Percentiles rank a stretch among this genome's conserved stretches.
Evolutionary conservation across 495 filamentous ascomycete genomes (phyloP).

Genomic region (Tuber microsphaerosporum): DNA sequence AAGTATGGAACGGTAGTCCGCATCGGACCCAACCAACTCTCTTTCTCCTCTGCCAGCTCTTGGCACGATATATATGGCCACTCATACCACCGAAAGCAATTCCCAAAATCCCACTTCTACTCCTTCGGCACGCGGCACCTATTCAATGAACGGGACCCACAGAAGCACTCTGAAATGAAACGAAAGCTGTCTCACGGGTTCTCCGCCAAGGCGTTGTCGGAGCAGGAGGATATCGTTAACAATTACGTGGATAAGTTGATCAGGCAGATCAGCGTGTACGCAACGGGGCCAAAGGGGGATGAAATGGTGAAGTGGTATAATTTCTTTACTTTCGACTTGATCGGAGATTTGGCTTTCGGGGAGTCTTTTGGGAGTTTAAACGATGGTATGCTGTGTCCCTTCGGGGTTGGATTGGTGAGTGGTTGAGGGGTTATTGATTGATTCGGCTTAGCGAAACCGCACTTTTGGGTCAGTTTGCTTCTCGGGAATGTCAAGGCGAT

Average conservation of each 20-base stretch:
- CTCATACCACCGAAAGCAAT: slow-evolving; percentile 23
- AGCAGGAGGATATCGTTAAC: slow-evolving; percentile 49
- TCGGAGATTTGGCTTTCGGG: slow-evolving; percentile 54
- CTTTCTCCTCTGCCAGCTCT: slow-evolving; percentile 54
- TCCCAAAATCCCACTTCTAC: slow-evolving; percentile 41
- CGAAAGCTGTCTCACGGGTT: slow-evolving; percentile 50
- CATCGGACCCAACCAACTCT: slow-evolving; percentile 57
- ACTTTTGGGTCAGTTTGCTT: slow-evolving; percentile 48
- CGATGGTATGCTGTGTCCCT: slow-evolving; percentile 7
- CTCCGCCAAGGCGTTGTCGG: slow-evolving; percentile 48
- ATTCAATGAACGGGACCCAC: slow-evolving; percentile 29
- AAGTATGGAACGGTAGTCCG: slow-evolving; percentile 55
- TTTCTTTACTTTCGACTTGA: slow-evolving; percentile 54
- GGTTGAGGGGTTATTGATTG: background rate
- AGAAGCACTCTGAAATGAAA: slow-evolving; percentile 45
- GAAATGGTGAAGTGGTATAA: slow-evolving; percentile 51
- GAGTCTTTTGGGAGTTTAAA: slow-evolving; percentile 52
- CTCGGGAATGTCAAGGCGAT: slow-evolving; percentile 37
- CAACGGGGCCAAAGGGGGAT: slow-evolving; percentile 31
- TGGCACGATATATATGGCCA: slow-evolving; percentile 61
- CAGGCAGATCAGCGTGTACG: slow-evolving; percentile 39
- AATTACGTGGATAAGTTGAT: slow-evolving; percentile 50
- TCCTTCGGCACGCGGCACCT: slow-evolving; percentile 28
- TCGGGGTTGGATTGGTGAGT: no score
- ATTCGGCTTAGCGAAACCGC: slow-evolving; percentile 26